Conservation (phyloP, 148 eudicot genomes). For the Drosera capensis region DNA sequence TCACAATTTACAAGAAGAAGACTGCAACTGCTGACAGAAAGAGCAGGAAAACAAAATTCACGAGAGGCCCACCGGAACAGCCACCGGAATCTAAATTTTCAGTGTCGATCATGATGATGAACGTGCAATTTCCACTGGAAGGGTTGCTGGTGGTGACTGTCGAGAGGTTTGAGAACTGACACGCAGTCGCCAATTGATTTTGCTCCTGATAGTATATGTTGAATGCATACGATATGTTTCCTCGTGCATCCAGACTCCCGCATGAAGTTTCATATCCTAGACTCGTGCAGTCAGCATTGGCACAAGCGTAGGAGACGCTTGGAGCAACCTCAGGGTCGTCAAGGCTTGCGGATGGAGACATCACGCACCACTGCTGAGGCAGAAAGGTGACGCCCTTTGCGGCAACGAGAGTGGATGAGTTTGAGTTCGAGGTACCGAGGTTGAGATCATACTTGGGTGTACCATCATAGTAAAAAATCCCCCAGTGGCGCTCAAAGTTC, state of each 20-base stretch:
- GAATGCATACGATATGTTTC: slow-evolving; percentile 38
- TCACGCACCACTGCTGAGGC: slow-evolving; percentile 42
- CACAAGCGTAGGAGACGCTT: slow-evolving; percentile 56
- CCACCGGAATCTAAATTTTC: background rate
- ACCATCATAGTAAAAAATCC: slow-evolving; percentile 70
- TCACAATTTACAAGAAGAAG: background rate
- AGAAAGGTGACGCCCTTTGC: slow-evolving; percentile 38
- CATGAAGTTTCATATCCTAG: slow-evolving; percentile 64
- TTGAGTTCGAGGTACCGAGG: slow-evolving; percentile 18
- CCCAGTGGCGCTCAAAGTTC: slow-evolving; percentile 94
- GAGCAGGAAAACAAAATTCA: background rate
- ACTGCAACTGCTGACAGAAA: background rate
- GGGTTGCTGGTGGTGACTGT: slow-evolving; percentile 39
- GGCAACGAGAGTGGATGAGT: slow-evolving; percentile 21
- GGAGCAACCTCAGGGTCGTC: slow-evolving; percentile 35
- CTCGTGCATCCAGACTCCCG: slow-evolving; percentile 19
- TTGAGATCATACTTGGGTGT: slow-evolving; percentile 26
- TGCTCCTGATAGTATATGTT: slow-evolving; percentile 54
- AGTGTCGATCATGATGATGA: slow-evolving; percentile 30
- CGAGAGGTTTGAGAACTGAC: slow-evolving; percentile 44
- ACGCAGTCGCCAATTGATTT: slow-evolving; percentile 49
- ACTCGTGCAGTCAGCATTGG: slow-evolving; percentile 50
- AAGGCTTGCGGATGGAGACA: slow-evolving; percentile 34
- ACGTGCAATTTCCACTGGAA: slow-evolving; percentile 43
- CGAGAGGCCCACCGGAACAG: background rate